Percentiles rank a stretch among this genome's conserved stretches.
These are phyloP conservation scores for Turnera subulata DNA, from an alignment of 345 rosid species.

Conservation along the genomic window DNA sequence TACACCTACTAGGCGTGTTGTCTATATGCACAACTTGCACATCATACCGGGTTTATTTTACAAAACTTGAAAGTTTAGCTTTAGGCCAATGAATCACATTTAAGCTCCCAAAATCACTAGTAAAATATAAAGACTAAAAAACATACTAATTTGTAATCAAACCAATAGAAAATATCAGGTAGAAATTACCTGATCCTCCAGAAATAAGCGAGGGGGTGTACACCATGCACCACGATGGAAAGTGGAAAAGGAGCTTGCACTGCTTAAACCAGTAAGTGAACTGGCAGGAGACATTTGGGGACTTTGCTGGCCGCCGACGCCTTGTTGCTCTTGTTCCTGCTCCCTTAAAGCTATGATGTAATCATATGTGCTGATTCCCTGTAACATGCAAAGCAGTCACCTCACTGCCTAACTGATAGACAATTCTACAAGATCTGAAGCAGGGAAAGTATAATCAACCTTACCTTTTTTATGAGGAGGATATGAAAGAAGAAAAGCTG, in stretches of 20 bases:
- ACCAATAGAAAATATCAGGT: neutral
- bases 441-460: neutral
- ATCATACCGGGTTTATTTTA: no score
- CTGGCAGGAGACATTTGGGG: slow-evolving; percentile 95
- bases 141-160: neutral
- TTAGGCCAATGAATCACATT: neutral
- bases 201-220: slow-evolving; percentile 90
- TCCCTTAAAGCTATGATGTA: slow-evolving; percentile 94
- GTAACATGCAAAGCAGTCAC: slow-evolving; percentile 7
- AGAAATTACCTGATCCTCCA: slow-evolving; percentile 85
- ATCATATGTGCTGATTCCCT: slow-evolving; percentile 99
- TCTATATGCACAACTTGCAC: no score
- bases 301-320: slow-evolving; percentile 83
- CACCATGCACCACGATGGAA: slow-evolving; percentile 98
- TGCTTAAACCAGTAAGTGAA: slow-evolving; percentile 92
- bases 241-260: slow-evolving; percentile 91
- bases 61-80: no score
- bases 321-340: slow-evolving; percentile 95
- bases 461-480: slow-evolving; percentile 88
- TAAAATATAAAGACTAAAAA: no score
- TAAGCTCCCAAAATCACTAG: neutral
- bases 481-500: slow-evolving; percentile 98
- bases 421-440: neutral
- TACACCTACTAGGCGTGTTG: neutral
- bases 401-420: neutral